phyloP scores from a whole-genome alignment of 2,329 filamentous ascomycete genomes.

The Beauveria caledonica region DNA sequence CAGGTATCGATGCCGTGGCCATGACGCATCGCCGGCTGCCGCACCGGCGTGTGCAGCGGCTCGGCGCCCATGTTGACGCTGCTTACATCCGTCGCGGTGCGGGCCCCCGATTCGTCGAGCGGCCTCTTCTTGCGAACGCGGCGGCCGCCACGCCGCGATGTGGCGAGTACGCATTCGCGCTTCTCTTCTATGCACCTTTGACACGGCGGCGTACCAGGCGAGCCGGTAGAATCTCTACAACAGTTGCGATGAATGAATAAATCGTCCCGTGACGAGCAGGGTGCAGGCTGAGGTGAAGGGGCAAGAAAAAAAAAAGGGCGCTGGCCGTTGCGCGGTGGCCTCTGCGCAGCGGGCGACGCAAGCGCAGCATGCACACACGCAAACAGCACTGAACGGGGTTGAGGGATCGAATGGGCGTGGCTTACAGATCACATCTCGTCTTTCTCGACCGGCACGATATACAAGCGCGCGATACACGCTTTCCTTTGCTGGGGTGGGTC shows the following conservation, averaged over 20 bases:
- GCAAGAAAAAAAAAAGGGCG: neutral
- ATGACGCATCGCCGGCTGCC: neutral
- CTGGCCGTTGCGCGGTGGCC: neutral
- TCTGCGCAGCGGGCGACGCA: neutral
- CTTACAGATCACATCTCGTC: slow-evolving; percentile 26
- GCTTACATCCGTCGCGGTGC: neutral
- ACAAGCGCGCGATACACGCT: slow-evolving; percentile 25
- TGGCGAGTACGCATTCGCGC: slow-evolving; percentile 32
- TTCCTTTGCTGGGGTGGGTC: slow-evolving; percentile 15
- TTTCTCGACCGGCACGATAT: slow-evolving; percentile 24
- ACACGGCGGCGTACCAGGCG: slow-evolving; percentile 29
- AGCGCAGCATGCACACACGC: neutral
- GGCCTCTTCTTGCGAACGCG: slow-evolving; percentile 13
- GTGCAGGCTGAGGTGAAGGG: no score
- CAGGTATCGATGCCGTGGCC: slow-evolving; percentile 12
- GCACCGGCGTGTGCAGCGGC: neutral
- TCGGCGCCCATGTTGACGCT: neutral
- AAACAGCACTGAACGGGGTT: neutral
- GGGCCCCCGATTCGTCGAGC: neutral
- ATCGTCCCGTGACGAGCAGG: neutral
- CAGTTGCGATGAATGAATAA: neutral
- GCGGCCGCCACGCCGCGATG: slow-evolving; percentile 30
- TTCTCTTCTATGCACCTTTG: slow-evolving; percentile 29
- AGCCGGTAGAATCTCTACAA: slow-evolving; percentile 25
- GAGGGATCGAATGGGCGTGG: neutral